Evolutionary conservation across 1,284 basidiomycete species (phyloP).

Genomic region (Peniophora sp.): DNA sequence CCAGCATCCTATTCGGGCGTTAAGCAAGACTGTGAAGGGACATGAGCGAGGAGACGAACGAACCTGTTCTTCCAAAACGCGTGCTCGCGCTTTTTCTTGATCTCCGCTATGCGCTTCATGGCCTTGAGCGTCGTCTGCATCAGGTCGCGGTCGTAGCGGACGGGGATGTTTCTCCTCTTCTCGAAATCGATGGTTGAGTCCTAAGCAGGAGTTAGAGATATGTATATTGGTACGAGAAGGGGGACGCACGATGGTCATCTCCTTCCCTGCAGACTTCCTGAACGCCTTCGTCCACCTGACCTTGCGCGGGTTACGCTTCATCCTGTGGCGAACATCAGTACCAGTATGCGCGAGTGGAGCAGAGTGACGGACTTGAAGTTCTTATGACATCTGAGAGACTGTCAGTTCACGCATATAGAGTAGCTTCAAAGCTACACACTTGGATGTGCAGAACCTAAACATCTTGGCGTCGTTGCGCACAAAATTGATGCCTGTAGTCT

Average conservation of each 20-base stretch:
- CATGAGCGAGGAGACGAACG: slow-evolving; percentile 13
- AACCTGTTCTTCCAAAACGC: slow-evolving; percentile 97
- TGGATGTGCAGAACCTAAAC: slow-evolving; percentile 95
- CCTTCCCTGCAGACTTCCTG: slow-evolving; percentile 97
- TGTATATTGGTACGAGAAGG: slow-evolving; percentile 1
- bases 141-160: slow-evolving; percentile 95
- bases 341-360: not conserved
- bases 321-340: slow-evolving; percentile 42
- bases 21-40: slow-evolving; percentile 4
- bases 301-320: slow-evolving; percentile 99
- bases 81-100: slow-evolving; percentile 85
- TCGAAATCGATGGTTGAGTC: slow-evolving; percentile 99
- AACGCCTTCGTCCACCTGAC: slow-evolving; percentile 99
- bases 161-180: slow-evolving; percentile 96
- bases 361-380: slow-evolving; percentile 79
- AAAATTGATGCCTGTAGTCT: slow-evolving; percentile 70
- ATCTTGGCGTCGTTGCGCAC: slow-evolving; percentile 96
- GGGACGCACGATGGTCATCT: slow-evolving; percentile 91
- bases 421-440: slow-evolving; percentile 44
- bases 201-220: slow-evolving; percentile 30
- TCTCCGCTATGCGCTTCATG: slow-evolving; percentile 94
- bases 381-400: slow-evolving; percentile 74
- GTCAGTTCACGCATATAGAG: slow-evolving; percentile 9
- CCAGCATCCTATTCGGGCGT: slow-evolving; percentile 61
- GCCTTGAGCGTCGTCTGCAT: slow-evolving; percentile 93